Percentiles rank a stretch among this genome's conserved stretches.
Conservation (phyloP, 805 yeast genomes). For the Hanseniaspora nectarophila region DNA sequence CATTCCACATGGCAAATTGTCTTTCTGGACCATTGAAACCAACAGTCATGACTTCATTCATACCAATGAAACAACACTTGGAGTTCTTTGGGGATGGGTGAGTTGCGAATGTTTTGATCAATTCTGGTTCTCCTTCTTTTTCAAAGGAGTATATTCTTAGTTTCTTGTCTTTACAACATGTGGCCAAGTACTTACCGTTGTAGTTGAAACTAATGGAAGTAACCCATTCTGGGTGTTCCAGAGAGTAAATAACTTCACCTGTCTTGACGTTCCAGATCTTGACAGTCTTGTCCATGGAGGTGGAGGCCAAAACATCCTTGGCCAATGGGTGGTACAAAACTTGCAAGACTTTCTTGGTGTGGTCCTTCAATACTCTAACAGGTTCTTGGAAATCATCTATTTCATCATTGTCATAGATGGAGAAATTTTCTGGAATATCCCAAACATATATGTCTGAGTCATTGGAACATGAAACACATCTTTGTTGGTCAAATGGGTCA, state of each 20-base stretch:
- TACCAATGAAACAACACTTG: conserved; percentile 84
- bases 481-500: conserved; percentile 73
- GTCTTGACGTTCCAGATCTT: conserved; percentile 81
- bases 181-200: conserved; percentile 76
- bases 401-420: conserved; percentile 52
- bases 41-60: conserved; percentile 73
- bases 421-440: conserved; percentile 74
- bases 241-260: conserved; percentile 56
- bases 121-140: conserved; percentile 38
- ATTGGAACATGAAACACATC: conserved; percentile 69
- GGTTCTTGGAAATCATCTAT: conserved; percentile 41
- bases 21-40: conserved; percentile 91
- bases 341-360: conserved; percentile 86
- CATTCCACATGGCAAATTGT: conserved; percentile 90
- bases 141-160: conserved; percentile 87
- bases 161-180: conserved; percentile 82
- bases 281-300: conserved; percentile 81
- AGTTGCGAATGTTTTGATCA: conserved; percentile 74
- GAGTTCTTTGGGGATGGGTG: conserved; percentile 88
- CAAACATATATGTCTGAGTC: conserved; percentile 74
- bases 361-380: conserved; percentile 62
- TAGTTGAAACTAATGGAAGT: conserved; percentile 88
- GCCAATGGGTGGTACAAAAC: conserved; percentile 84
- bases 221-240: conserved; percentile 80
- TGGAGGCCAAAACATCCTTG: conserved; percentile 71